These are phyloP conservation scores for Aspergillus clavatus DNA, from an alignment of 2,329 filamentous ascomycete genomes.

Conservation along the genomic window DNA sequence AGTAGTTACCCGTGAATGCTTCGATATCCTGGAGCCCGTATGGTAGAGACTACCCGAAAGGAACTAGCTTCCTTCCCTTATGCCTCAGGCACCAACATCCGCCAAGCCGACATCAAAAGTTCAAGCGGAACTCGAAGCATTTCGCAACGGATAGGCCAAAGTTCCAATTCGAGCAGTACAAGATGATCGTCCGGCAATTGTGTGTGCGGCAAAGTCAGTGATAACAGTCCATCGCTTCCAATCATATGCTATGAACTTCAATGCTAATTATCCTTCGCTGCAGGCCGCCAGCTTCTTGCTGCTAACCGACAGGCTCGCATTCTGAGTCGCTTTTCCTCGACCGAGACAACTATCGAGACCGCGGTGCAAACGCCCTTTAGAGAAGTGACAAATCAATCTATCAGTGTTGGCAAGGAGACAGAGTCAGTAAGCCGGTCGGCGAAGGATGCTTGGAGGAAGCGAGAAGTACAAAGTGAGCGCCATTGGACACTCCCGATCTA, in stretches of 20 bases:
- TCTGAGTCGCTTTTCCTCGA: slow-evolving; percentile 32
- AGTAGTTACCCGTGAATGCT: not conserved
- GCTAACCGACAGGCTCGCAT: slow-evolving; percentile 30
- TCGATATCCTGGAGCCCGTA: not conserved
- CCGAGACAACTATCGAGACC: slow-evolving; percentile 24
- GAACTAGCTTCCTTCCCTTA: slow-evolving; percentile 1
- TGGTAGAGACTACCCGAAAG: not conserved
- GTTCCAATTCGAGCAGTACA: slow-evolving; percentile 19
- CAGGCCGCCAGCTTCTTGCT: slow-evolving; percentile 37
- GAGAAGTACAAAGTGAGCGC: slow-evolving; percentile 23
- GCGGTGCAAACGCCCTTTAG: slow-evolving; percentile 17
- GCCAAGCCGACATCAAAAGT: slow-evolving; percentile 37
- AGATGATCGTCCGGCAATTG: slow-evolving; percentile 40
- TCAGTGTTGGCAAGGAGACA: slow-evolving; percentile 4
- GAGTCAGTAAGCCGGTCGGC: slow-evolving; percentile 6
- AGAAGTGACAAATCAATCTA: slow-evolving; percentile 9
- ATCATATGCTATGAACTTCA: not conserved
- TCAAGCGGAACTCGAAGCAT: slow-evolving; percentile 24
- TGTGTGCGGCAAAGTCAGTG: slow-evolving; percentile 39
- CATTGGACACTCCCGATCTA: not conserved
- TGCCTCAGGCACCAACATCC: slow-evolving; percentile 22
- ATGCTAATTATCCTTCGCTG: slow-evolving; percentile 11
- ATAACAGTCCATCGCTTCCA: not conserved
- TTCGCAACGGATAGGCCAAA: slow-evolving; percentile 9
- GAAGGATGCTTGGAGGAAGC: slow-evolving; percentile 13